phyloP scores from a whole-genome alignment of 306 rosid species.

The Hylodesmum podocarpum region DNA sequence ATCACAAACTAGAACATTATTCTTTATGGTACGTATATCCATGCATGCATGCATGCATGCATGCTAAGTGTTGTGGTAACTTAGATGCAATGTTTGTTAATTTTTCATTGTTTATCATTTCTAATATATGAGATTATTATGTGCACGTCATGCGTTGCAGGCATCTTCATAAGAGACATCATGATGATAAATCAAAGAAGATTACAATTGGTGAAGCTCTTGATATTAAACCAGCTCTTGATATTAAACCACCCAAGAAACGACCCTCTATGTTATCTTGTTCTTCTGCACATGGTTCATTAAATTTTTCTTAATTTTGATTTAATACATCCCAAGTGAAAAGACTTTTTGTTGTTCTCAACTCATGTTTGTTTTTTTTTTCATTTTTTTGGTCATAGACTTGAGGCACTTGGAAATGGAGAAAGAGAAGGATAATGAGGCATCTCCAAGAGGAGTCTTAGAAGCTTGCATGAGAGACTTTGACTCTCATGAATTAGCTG shows the following conservation, averaged over 20 bases:
- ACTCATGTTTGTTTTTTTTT: neutral
- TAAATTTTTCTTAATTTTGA: conserved; percentile 26
- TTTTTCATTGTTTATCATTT: neutral
- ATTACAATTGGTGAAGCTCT: conserved; percentile 9
- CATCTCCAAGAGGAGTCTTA: conserved; percentile 85
- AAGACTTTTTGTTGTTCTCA: neutral
- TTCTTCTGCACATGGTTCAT: conserved; percentile 69
- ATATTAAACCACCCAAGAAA: conserved; percentile 19
- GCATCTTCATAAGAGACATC: conserved; percentile 21
- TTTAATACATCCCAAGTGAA: neutral
- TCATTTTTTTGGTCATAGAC: conserved; percentile 42
- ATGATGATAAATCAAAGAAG: conserved; percentile 18
- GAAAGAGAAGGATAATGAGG: conserved; percentile 57
- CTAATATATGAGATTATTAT: conserved; percentile 5
- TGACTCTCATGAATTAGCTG: conserved; percentile 30
- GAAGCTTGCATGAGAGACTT: conserved; percentile 47
- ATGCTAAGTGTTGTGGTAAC: neutral
- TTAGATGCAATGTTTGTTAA: neutral
- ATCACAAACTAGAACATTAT: conserved; percentile 6
- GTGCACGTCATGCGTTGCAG: conserved; percentile 30
- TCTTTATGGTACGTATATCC: conserved; percentile 48
- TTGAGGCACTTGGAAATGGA: conserved; percentile 58
- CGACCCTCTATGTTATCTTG: conserved; percentile 22
- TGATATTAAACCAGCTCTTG: conserved; percentile 20
- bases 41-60: neutral